Percentiles rank a stretch among this genome's conserved stretches.
phyloP scores from a whole-genome alignment of 148 eudicot genomes.

The Rhododendron mucronatum region DNA sequence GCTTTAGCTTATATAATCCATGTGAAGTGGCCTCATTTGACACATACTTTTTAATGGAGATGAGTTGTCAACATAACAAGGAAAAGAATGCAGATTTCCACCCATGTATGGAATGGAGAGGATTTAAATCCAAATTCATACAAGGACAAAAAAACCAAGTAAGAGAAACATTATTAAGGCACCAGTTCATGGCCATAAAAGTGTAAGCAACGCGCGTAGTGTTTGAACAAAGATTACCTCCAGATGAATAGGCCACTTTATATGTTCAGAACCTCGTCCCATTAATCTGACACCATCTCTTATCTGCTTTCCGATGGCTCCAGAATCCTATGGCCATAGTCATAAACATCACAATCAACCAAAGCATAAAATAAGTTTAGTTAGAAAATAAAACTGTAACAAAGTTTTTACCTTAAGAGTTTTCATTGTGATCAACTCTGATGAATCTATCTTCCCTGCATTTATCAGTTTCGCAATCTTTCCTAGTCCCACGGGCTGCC shows the following conservation, averaged over 20 bases:
- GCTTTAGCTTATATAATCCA: background rate
- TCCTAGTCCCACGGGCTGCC: constrained; percentile 94
- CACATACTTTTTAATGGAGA: background rate
- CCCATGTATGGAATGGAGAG: background rate
- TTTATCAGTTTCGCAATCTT: constrained; percentile 91
- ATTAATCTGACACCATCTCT: constrained; percentile 90
- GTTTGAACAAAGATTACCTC: constrained; percentile 49
- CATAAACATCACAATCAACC: constrained; percentile 9
- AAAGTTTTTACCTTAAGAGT: constrained; percentile 60
- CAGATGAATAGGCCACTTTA: constrained; percentile 92
- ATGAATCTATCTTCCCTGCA: constrained; percentile 93
- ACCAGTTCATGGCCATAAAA: background rate
- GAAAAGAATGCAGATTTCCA: background rate
- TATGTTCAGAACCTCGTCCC: constrained; percentile 89
- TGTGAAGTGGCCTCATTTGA: background rate
- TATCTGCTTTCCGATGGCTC: constrained; percentile 95
- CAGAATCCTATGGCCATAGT: constrained; percentile 47
- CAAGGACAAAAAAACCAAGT: background rate
- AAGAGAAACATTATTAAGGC: background rate
- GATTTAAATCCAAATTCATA: background rate
- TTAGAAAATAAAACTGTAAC: background rate
- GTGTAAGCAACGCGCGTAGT: background rate
- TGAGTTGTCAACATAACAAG: background rate
- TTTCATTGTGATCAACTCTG: constrained; percentile 96
- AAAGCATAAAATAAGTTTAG: background rate